These are phyloP conservation scores for Agrocybe chaxingu DNA, from an alignment of 768 basidiomycete species.

Conservation along the genomic window DNA sequence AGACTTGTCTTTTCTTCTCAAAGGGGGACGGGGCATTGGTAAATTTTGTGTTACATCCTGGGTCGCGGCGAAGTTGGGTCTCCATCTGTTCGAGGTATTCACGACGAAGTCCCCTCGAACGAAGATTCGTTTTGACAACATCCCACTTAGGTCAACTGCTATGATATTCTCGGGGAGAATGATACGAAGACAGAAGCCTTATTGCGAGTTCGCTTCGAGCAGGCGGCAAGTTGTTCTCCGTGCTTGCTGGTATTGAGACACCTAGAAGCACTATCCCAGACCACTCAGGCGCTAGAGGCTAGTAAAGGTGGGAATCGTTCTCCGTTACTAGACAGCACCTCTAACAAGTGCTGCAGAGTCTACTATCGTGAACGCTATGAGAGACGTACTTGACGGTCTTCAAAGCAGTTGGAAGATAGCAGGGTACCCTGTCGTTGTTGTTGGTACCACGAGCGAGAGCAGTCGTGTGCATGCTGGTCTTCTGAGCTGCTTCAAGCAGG, in stretches of 20 bases:
- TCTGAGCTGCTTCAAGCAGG: slow-evolving; percentile 80
- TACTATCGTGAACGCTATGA: slow-evolving; percentile 51
- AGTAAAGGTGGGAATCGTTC: slow-evolving; percentile 51
- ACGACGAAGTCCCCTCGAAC: too few species aligned
- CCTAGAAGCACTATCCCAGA: slow-evolving; percentile 74
- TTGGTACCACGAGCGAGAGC: slow-evolving; percentile 70
- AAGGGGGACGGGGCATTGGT: slow-evolving; percentile 77
- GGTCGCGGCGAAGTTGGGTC: slow-evolving; percentile 61
- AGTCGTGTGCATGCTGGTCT: slow-evolving; percentile 63
- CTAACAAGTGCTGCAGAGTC: slow-evolving; percentile 41
- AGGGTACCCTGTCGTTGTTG: slow-evolving; percentile 70
- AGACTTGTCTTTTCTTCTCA: slow-evolving; percentile 69
- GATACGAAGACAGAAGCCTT: slow-evolving; percentile 71
- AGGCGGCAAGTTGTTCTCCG: slow-evolving; percentile 75
- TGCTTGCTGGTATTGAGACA: slow-evolving; percentile 81
- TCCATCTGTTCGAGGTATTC: slow-evolving; percentile 76
- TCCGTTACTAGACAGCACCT: not conserved
- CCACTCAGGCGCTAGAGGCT: slow-evolving; percentile 58
- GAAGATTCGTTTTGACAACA: not conserved
- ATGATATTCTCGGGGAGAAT: slow-evolving; percentile 75
- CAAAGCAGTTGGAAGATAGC: slow-evolving; percentile 53
- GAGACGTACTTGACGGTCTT: slow-evolving; percentile 60
- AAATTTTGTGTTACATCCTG: slow-evolving; percentile 64
- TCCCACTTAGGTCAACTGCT: slow-evolving; percentile 74
- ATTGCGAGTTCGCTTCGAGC: slow-evolving; percentile 70